phyloP scores from a whole-genome alignment of 2,329 filamentous ascomycete species.

The Aspergillaceae sp. region DNA sequence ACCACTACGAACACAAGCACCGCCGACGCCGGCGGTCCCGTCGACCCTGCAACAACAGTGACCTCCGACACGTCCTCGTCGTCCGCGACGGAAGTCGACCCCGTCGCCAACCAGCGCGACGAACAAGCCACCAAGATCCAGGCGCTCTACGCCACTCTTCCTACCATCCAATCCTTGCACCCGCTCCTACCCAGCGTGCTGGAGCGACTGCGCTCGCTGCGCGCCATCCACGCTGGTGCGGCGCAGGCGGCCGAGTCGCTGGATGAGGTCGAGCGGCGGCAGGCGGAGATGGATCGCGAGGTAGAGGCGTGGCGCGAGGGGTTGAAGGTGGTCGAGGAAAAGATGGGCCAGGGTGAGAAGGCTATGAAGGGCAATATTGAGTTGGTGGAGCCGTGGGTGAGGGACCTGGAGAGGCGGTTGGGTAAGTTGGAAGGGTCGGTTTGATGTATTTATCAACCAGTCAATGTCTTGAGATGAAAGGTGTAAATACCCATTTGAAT shows the following conservation, averaged over 20 bases:
- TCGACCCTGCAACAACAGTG: conserved; percentile 11
- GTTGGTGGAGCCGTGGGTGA: conserved; percentile 82
- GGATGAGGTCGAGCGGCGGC: conserved; percentile 66
- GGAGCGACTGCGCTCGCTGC: conserved; percentile 73
- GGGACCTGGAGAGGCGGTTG: conserved; percentile 72
- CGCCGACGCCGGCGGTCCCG: conserved; percentile 20
- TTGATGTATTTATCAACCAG: neutral
- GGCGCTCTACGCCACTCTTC: conserved; percentile 77
- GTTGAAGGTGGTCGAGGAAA: conserved; percentile 66
- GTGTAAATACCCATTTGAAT: neutral
- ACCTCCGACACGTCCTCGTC: conserved; percentile 17
- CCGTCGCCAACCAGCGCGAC: conserved; percentile 35
- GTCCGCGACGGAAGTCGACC: conserved; percentile 47
- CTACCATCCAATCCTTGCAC: conserved; percentile 77
- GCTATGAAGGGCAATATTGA: conserved; percentile 71
- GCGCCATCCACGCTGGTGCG: conserved; percentile 78
- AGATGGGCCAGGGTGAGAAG: conserved; percentile 60
- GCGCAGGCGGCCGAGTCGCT: conserved; percentile 71
- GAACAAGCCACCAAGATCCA: conserved; percentile 84
- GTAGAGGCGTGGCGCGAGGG: conserved; percentile 80
- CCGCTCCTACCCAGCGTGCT: conserved; percentile 78
- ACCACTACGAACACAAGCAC: conserved; percentile 11
- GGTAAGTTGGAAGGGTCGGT: conserved; percentile 43
- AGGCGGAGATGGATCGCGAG: conserved; percentile 73
- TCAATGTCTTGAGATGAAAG: neutral